phyloP scores from a whole-genome alignment of 768 basidiomycete species.

The Trametes cubensis region DNA sequence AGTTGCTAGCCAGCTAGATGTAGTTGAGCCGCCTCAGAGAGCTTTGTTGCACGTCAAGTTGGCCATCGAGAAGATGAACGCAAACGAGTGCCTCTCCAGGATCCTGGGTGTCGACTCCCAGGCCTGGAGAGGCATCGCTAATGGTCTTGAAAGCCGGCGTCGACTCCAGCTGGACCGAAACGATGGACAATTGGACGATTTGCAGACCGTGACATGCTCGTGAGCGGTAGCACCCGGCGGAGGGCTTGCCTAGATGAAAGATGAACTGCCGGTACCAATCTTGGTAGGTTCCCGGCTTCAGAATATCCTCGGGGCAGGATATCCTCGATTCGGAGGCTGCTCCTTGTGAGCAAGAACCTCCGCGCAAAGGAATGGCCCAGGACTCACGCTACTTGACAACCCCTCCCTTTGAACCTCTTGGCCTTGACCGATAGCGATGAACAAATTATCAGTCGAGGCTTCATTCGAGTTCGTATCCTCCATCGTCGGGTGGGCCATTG shows the following conservation, averaged over 20 bases:
- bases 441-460: not conserved
- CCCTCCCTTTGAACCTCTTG: no score
- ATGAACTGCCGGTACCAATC: no score
- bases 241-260: no score
- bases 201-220: not conserved
- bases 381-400: no score
- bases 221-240: not conserved
- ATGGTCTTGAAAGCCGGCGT: conserved; percentile 1
- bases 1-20: not conserved
- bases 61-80: not conserved
- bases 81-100: not conserved
- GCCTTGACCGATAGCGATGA: no score
- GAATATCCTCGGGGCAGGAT: no score
- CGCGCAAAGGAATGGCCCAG: no score
- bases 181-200: not conserved
- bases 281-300: no score
- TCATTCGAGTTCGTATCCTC: not conserved
- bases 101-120: not conserved
- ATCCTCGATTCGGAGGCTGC: no score
- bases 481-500: conserved; percentile 1
- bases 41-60: not conserved
- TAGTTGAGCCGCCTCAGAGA: not conserved
- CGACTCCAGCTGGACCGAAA: not conserved
- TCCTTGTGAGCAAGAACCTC: no score
- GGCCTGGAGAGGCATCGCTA: not conserved